A percentile compares a stretch with the other conserved stretches of the same genome.
These are phyloP conservation scores for Agaricus blazei DNA, from an alignment of 768 basidiomycete species.

Conservation along the genomic window DNA sequence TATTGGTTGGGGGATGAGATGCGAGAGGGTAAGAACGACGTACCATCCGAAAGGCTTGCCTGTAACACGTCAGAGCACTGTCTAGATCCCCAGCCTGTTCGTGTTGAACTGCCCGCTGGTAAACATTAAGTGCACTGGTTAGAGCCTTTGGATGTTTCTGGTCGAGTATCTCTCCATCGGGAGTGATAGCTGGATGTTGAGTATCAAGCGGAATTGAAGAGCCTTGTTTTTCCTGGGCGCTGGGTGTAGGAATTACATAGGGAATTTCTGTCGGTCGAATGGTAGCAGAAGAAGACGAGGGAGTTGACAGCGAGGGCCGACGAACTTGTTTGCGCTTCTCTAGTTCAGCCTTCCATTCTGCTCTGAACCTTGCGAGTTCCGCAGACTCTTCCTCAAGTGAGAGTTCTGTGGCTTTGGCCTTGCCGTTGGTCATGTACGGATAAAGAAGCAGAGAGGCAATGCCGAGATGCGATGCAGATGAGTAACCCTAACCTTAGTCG, in stretches of 20 bases:
- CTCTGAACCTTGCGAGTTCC: conserved; percentile 67
- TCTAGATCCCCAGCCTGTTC: conserved; percentile 76
- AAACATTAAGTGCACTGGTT: conserved; percentile 54
- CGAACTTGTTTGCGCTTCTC: conserved; percentile 27
- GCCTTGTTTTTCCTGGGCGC: background rate
- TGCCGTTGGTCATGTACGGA: background rate
- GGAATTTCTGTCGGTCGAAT: conserved; percentile 3
- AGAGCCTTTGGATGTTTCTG: conserved; percentile 29
- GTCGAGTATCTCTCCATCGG: conserved; percentile 16
- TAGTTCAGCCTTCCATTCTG: conserved; percentile 70
- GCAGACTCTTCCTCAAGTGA: conserved; percentile 38
- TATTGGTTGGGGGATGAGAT: conserved; percentile 5
- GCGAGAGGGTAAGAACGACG: conserved; percentile 4
- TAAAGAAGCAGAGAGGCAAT: background rate
- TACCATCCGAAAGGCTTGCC: conserved; percentile 71
- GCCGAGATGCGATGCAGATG: background rate
- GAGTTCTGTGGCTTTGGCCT: background rate
- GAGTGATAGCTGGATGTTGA: conserved; percentile 20
- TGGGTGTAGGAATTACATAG: background rate
- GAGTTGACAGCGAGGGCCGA: conserved; percentile 1
- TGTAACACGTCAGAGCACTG: conserved; percentile 71
- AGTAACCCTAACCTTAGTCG: conserved; percentile 15
- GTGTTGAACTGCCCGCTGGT: conserved; percentile 61
- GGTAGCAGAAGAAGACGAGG: conserved; percentile 4
- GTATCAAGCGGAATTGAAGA: conserved; percentile 1